These are phyloP conservation scores for Fusarium nematophilum DNA, from an alignment of 2,329 filamentous ascomycete genomes.

Conservation along the genomic window DNA sequence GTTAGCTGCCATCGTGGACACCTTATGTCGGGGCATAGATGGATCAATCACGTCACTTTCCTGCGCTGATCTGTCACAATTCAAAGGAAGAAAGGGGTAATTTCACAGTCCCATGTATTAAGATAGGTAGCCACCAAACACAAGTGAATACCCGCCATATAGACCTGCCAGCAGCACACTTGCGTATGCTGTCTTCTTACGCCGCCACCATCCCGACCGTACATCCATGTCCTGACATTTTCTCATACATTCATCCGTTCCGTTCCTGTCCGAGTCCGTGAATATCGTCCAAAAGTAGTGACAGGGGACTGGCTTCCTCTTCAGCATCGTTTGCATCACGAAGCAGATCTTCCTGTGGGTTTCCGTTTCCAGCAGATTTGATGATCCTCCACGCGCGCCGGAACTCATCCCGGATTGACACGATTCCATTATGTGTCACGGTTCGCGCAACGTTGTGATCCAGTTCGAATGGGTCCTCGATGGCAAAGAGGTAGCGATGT, in stretches of 20 bases:
- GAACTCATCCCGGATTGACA: constrained; percentile 86
- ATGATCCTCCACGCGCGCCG: constrained; percentile 82
- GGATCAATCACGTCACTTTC: too few species aligned
- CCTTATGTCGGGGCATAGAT: not conserved
- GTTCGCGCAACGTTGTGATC: constrained; percentile 91
- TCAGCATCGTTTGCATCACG: constrained; percentile 58
- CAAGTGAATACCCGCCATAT: not conserved
- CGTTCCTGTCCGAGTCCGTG: constrained; percentile 42
- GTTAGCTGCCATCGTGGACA: not conserved
- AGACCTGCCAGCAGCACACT: not conserved
- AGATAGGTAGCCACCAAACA: not conserved
- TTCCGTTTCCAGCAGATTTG: constrained; percentile 58
- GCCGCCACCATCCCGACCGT: constrained; percentile 13
- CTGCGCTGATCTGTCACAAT: too few species aligned
- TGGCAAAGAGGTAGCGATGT: constrained; percentile 85
- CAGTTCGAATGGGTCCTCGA: constrained; percentile 91
- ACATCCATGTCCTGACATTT: constrained; percentile 20
- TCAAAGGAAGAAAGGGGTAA: too few species aligned
- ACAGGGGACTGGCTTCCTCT: constrained; percentile 40
- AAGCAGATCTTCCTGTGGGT: constrained; percentile 61
- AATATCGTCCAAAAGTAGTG: constrained; percentile 48
- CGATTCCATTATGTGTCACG: constrained; percentile 84
- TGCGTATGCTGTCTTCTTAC: constrained; percentile 7
- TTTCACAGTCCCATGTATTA: too few species aligned
- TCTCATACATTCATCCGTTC: constrained; percentile 27